phyloP scores from a whole-genome alignment of 176 grass and related monocot species.

The Eremochloa ophiuroides region DNA sequence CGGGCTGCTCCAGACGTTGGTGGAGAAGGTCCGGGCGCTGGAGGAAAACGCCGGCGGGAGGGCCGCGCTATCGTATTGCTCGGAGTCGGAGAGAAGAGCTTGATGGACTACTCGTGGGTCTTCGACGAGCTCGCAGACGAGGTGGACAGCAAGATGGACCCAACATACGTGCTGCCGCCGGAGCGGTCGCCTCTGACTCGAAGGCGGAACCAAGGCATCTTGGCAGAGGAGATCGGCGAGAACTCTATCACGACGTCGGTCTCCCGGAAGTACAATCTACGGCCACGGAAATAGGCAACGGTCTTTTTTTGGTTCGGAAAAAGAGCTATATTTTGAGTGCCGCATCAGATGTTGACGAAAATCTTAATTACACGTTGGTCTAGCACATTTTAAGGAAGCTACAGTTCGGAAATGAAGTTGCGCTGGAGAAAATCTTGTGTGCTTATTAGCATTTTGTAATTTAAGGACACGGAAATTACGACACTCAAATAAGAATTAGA shows the following conservation, averaged over 20 bases:
- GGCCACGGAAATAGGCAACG: background rate
- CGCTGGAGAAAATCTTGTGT: background rate
- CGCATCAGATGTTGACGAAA: background rate
- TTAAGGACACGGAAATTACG: too few species aligned
- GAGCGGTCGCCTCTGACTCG: background rate
- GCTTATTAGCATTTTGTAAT: background rate
- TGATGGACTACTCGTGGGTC: slow-evolving; percentile 41
- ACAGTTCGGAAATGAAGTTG: background rate
- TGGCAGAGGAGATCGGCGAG: slow-evolving; percentile 37
- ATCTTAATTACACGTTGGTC: background rate
- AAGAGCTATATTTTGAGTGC: background rate
- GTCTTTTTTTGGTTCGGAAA: background rate
- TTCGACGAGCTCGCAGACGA: slow-evolving; percentile 41
- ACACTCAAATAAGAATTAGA: too few species aligned
- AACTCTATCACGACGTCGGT: slow-evolving; percentile 29
- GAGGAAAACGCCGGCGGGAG: slow-evolving; percentile 24
- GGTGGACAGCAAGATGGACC: slow-evolving; percentile 32
- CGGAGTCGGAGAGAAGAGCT: slow-evolving; percentile 24
- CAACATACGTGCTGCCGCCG: slow-evolving; percentile 23
- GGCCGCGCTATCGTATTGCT: background rate
- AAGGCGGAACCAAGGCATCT: background rate
- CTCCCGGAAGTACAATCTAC: slow-evolving; percentile 41
- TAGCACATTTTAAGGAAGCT: background rate
- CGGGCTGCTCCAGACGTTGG: slow-evolving; percentile 35
- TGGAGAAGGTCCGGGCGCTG: slow-evolving; percentile 32